Conservation (phyloP, 306 rosid genomes). For the Lathyrus sativus region DNA sequence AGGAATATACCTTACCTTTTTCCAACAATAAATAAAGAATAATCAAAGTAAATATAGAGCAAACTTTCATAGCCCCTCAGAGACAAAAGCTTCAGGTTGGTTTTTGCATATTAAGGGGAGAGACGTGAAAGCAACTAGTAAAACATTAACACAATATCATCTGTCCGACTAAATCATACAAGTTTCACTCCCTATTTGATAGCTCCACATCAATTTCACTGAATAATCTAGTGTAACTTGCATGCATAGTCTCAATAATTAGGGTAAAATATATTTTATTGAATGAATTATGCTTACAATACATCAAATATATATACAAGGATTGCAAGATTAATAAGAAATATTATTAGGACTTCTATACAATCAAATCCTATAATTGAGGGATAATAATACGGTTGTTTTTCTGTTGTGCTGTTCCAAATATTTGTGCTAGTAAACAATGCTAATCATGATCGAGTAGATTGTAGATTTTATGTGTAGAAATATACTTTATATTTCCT, state of each 20-base stretch:
- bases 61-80: slow-evolving; percentile 8
- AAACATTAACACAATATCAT: neutral
- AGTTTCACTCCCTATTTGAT: neutral
- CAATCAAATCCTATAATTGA: too few relatives aligned
- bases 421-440: slow-evolving; percentile 15
- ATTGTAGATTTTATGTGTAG: neutral
- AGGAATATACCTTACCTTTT: slow-evolving; percentile 24
- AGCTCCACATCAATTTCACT: neutral
- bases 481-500: too few relatives aligned
- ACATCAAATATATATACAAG: too few relatives aligned
- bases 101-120: neutral
- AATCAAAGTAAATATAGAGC: slow-evolving; percentile 5
- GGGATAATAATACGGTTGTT: neutral
- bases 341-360: too few relatives aligned
- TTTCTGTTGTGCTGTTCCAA: slow-evolving; percentile 20
- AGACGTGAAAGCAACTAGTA: neutral
- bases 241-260: neutral
- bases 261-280: too few relatives aligned
- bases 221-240: neutral
- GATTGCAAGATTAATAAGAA: too few relatives aligned
- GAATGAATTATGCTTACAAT: too few relatives aligned
- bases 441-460: slow-evolving; percentile 27
- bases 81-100: neutral
- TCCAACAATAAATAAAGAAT: neutral
- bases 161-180: neutral